These are phyloP conservation scores for Ophiostoma pallidulum DNA, from an alignment of 2,329 filamentous ascomycete species.

Conservation along the genomic window DNA sequence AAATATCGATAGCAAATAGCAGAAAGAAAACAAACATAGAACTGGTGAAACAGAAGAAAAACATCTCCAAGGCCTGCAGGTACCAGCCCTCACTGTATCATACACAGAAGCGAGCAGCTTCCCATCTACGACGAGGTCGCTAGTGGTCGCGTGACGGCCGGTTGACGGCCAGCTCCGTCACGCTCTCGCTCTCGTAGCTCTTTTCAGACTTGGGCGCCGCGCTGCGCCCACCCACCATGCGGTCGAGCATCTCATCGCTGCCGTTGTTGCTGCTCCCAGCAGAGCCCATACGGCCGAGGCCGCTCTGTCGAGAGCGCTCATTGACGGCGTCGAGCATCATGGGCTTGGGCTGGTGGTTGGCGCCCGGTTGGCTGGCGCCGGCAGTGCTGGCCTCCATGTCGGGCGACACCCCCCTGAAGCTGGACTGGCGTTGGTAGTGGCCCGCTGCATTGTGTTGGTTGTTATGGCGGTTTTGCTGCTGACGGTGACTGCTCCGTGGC, in stretches of 20 bases:
- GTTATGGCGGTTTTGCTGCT: constrained; percentile 16
- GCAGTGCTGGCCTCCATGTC: not conserved
- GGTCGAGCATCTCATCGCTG: constrained; percentile 16
- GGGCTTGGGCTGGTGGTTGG: not conserved
- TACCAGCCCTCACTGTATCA: no score
- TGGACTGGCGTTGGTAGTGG: constrained; percentile 8
- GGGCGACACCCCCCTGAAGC: not conserved
- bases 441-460: not conserved
- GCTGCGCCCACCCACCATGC: constrained; percentile 17
- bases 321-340: not conserved
- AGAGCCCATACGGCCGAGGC: not conserved
- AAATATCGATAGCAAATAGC: no score
- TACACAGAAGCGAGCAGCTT: not conserved
- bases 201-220: constrained; percentile 20
- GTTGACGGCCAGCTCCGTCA: constrained; percentile 35
- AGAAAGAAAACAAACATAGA: no score
- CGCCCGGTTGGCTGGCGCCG: not conserved
- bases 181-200: constrained; percentile 40
- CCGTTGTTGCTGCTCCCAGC: constrained; percentile 6
- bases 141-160: constrained; percentile 1
- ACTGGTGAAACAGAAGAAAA: no score
- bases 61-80: no score
- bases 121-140: not conserved
- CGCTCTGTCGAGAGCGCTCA: not conserved
- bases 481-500: not conserved